phyloP scores from a whole-genome alignment of 75 land plant species.

The Pinus tabuliformis region DNA sequence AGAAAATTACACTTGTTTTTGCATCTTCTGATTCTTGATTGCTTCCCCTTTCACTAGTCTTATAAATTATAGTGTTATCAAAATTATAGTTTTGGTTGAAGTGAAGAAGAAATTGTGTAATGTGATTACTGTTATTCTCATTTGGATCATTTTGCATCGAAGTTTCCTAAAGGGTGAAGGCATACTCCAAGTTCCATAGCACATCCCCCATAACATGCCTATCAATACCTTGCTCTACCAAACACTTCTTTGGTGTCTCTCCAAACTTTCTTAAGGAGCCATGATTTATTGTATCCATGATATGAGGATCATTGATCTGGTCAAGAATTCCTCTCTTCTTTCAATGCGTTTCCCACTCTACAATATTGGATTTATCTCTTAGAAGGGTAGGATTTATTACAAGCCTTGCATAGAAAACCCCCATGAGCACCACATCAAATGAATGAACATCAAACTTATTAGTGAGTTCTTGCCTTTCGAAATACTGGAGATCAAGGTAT shows the following conservation, averaged over 20 bases:
- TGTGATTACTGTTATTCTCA: slow-evolving; percentile 8
- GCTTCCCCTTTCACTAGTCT: slow-evolving; percentile 6
- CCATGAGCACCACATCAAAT: slow-evolving; percentile 87
- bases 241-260: too few relatives aligned
- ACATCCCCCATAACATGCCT: too few relatives aligned
- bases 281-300: too few relatives aligned
- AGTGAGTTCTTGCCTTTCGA: slow-evolving; percentile 46
- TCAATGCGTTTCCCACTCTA: too few relatives aligned
- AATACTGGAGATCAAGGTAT: slow-evolving; percentile 54
- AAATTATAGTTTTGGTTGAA: neutral
- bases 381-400: too few relatives aligned
- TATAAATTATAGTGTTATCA: neutral
- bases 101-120: slow-evolving; percentile 4
- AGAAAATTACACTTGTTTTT: slow-evolving; percentile 36
- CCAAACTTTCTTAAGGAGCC: slow-evolving; percentile 24
- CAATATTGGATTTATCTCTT: too few relatives aligned
- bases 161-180: slow-evolving; percentile 29
- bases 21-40: slow-evolving; percentile 18
- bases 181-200: too few relatives aligned
- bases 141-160: slow-evolving; percentile 4
- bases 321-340: too few relatives aligned
- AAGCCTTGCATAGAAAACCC: slow-evolving; percentile 42
- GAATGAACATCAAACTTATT: slow-evolving; percentile 91
- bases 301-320: too few relatives aligned
- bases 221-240: too few relatives aligned